Base-by-base conservation (phyloP, 345 rosid species). In the Eucalyptus grandis region DNA sequence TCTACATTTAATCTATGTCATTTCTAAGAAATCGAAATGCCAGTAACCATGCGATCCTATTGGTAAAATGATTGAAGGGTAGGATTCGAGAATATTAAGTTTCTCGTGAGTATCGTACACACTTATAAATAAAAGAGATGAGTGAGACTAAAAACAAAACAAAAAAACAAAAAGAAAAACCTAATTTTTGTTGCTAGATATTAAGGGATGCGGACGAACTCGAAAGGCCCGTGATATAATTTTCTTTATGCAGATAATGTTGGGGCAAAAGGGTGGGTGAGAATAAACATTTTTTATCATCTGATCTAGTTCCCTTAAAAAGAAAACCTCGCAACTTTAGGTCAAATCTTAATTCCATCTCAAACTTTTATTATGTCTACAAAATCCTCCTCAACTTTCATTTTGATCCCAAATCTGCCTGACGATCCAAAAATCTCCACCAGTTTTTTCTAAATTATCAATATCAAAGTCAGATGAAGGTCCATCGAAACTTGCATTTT, bases 331-430 rank as follows among this genome's bases (percentile, higher is more conserved):
- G 1, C 4, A 34, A 19, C 26, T 72, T 72, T 37, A 34, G 0
- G 14, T 34, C 21, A 10, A 72, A 34, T 34, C 0, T 4, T 19
- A 34, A 72, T 34, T 34, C 24, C 9, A 0, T 72, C 21, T 3
- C 14, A 43, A 72, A 72, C 44, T 17, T 72, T 34, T 72, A 3
- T 72, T 72, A 5, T 34, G 1, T 65, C 40, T 34, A 16, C 2
- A 34, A 72, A 72, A 72, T 9, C 1, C 44, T 2, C 26, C 13
- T 5, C 6, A 69, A 34, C 82, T 34, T 72, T 72, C 3, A 43
- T 43, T 43, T 43, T 43, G 43, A 43, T 43, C 43, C 43, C 43
- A 43, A 43, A 43, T 43, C 43, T 43, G 43, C 43, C 7, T 2
- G n/a, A 43, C 2, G 43, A 7, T 43, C 43, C 43, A 43, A 43